Evolutionary conservation across 1,284 basidiomycete genomes (phyloP).

Genomic region (Sphagnurus paluster): DNA sequence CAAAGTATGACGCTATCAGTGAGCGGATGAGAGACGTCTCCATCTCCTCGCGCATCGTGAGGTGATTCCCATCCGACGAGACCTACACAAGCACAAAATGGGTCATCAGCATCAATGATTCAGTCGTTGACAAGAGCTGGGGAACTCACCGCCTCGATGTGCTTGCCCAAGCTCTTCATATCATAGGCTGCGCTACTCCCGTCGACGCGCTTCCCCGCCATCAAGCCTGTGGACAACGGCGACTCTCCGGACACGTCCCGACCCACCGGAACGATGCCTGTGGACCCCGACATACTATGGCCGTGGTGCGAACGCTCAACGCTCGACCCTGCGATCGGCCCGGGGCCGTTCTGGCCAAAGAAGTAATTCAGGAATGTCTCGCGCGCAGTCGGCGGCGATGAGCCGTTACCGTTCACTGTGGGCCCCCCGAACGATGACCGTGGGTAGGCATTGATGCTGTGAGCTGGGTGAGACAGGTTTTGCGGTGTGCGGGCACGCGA

Average conservation of each 20-base stretch:
- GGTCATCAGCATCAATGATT: not conserved
- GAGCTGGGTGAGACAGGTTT: constrained; percentile 22
- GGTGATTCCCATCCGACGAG: constrained; percentile 57
- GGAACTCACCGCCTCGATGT: constrained; percentile 84
- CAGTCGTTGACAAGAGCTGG: constrained; percentile 13
- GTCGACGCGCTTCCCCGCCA: constrained; percentile 72
- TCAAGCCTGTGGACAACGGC: constrained; percentile 52
- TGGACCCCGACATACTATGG: constrained; percentile 15
- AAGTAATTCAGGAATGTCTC: constrained; percentile 96
- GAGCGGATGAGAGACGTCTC: constrained; percentile 94
- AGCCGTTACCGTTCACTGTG: constrained; percentile 30
- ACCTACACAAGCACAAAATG: constrained; percentile 36
- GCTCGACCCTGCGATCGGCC: constrained; percentile 56
- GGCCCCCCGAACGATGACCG: constrained; percentile 31
- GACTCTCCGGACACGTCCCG: constrained; percentile 61
- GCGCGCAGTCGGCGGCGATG: constrained; percentile 58
- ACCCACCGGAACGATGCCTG: constrained; percentile 47
- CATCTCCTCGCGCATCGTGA: constrained; percentile 89
- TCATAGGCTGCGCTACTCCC: constrained; percentile 89
- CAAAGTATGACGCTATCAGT: constrained; percentile 94
- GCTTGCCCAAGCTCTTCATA: constrained; percentile 98
- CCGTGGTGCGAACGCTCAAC: constrained; percentile 31
- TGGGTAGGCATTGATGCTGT: constrained; percentile 28
- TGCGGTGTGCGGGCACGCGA: constrained; percentile 33
- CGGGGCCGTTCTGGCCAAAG: constrained; percentile 83